Conservation (phyloP, 768 basidiomycete species). For the button mushroom (Agaricus bisporus) region DNA sequence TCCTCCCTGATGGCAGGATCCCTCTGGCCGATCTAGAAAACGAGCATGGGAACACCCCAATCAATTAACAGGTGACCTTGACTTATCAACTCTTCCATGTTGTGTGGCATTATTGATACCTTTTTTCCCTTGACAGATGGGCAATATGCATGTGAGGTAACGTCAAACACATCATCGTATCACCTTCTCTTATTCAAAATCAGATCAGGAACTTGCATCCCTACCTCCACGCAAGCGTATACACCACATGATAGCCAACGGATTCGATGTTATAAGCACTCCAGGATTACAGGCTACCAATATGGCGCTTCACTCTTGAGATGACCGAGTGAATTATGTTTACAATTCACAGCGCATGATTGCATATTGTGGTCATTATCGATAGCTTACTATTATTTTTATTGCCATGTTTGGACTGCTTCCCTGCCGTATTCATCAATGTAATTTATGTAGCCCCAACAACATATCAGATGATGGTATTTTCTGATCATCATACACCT, state of each 20-base stretch:
- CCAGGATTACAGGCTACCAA: conserved; percentile 49
- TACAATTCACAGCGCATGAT: not conserved
- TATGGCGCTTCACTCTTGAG: conserved; percentile 42
- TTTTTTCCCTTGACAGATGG: conserved; percentile 21
- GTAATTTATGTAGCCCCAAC: conserved; percentile 5
- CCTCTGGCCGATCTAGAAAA: conserved; percentile 39
- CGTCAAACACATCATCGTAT: conserved; percentile 16
- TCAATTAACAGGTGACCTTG: conserved; percentile 34
- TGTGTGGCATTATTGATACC: conserved; percentile 5
- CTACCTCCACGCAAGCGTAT: conserved; percentile 58
- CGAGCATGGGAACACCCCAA: conserved; percentile 55
- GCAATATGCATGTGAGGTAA: conserved; percentile 45
- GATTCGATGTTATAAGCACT: conserved; percentile 49
- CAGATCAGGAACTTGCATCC: conserved; percentile 41
- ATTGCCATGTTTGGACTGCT: not conserved
- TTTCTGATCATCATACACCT: no score
- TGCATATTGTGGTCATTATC: conserved; percentile 16
- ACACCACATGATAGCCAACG: conserved; percentile 54
- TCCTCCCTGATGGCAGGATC: conserved; percentile 28
- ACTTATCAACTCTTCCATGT: not conserved
- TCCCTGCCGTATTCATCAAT: not conserved
- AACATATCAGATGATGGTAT: no score
- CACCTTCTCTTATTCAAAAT: conserved; percentile 16
- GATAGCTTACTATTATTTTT: conserved; percentile 14
- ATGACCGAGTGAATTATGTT: conserved; percentile 23